These are phyloP conservation scores for Heterobasidion parviporum DNA, from an alignment of 1,284 basidiomycete genomes.

Conservation along the genomic window DNA sequence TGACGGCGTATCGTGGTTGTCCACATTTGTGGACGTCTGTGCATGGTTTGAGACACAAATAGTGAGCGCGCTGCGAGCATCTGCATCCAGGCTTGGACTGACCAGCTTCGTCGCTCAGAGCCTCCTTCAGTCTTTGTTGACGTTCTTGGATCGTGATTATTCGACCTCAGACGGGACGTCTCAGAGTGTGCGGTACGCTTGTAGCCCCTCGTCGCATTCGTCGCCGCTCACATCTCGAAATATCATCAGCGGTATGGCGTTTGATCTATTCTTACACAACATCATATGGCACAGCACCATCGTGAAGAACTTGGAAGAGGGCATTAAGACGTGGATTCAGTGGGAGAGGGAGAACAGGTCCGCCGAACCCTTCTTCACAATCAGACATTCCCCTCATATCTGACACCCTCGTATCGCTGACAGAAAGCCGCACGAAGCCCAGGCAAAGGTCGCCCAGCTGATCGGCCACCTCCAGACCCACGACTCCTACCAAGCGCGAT, in stretches of 20 bases:
- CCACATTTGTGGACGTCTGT: constrained; percentile 41
- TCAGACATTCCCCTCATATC: background rate
- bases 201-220: background rate
- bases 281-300: constrained; percentile 1
- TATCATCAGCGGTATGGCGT: constrained; percentile 7
- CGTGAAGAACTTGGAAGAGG: constrained; percentile 3
- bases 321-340: constrained; percentile 8
- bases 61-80: background rate
- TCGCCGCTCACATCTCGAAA: background rate
- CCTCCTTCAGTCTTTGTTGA: constrained; percentile 47
- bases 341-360: constrained; percentile 9
- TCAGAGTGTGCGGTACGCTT: constrained; percentile 32
- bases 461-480: constrained; percentile 47
- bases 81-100: background rate
- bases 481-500: constrained; percentile 40
- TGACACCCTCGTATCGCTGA: background rate
- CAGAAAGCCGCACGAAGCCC: constrained; percentile 23
- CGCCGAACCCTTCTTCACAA: background rate
- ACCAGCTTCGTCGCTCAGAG: constrained; percentile 15
- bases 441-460: constrained; percentile 35
- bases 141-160: constrained; percentile 58
- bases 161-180: constrained; percentile 28
- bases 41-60: constrained; percentile 57
- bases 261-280: constrained; percentile 5
- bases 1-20: constrained; percentile 39